Conservation (phyloP, 2,329 filamentous ascomycete genomes). For the Fusarium brachygibbosum region DNA sequence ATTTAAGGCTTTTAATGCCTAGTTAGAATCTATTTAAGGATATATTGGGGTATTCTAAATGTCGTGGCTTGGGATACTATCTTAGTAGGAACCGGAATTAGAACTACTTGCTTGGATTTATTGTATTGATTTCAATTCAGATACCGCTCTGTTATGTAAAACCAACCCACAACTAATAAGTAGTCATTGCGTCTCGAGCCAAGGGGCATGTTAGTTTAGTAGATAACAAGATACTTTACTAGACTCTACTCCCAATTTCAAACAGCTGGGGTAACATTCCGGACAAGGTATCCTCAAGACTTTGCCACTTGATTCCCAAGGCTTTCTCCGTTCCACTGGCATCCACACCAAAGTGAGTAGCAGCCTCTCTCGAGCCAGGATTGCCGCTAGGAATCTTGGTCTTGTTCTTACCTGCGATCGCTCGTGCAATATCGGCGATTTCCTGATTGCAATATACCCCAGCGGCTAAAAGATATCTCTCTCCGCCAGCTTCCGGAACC, state of each 20-base stretch:
- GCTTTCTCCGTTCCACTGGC: conserved; percentile 10
- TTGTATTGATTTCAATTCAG: too few relatives aligned
- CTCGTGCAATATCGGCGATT: neutral
- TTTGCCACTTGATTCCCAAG: conserved; percentile 5
- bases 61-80: too few relatives aligned
- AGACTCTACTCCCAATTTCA: neutral
- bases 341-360: conserved; percentile 6
- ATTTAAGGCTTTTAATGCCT: too few relatives aligned
- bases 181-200: too few relatives aligned
- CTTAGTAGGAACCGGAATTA: too few relatives aligned
- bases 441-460: conserved; percentile 19
- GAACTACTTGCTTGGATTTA: too few relatives aligned
- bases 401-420: neutral
- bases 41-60: too few relatives aligned
- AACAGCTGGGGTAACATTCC: conserved; percentile 2
- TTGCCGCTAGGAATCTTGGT: neutral
- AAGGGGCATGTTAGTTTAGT: too few relatives aligned
- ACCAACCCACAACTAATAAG: too few relatives aligned
- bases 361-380: neutral
- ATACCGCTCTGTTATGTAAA: too few relatives aligned
- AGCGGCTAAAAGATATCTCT: conserved; percentile 14
- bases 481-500: conserved; percentile 5
- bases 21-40: too few relatives aligned
- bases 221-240: too few relatives aligned
- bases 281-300: conserved; percentile 1